phyloP scores from a whole-genome alignment of 768 basidiomycete species.

The Scleroderma bovista region DNA sequence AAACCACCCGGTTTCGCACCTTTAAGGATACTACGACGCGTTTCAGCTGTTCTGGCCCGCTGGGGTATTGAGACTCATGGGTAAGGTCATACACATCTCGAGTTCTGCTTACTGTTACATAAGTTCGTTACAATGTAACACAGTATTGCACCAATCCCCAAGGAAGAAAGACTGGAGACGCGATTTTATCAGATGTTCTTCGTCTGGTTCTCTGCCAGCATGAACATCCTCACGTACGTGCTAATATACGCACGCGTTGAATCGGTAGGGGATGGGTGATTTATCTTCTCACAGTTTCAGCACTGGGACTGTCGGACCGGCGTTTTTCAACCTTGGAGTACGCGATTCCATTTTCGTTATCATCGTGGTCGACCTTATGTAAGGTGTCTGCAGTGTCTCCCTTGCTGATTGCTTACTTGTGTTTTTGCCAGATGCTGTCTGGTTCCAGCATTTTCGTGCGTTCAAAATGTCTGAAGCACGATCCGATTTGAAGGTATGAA shows the following conservation, averaged over 20 bases:
- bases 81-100: constrained; percentile 14
- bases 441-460: constrained; percentile 37
- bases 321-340: constrained; percentile 42
- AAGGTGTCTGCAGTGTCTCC: constrained; percentile 6
- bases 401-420: constrained; percentile 1
- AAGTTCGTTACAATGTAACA: background rate
- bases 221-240: constrained; percentile 40
- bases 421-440: constrained; percentile 24
- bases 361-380: constrained; percentile 42
- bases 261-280: too few relatives aligned
- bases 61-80: constrained; percentile 40
- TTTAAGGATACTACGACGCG: constrained; percentile 13
- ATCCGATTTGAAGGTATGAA: background rate
- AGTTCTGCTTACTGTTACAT: background rate
- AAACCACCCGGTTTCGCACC: background rate
- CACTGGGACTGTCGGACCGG: constrained; percentile 46
- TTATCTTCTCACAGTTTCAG: constrained; percentile 32
- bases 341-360: constrained; percentile 38
- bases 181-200: constrained; percentile 45
- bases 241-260: background rate
- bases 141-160: constrained; percentile 37
- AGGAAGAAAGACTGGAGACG: constrained; percentile 32
- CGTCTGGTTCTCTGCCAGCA: constrained; percentile 45
- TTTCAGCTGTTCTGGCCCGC: constrained; percentile 25
- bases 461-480: background rate